Evolutionary conservation across 1,139 yeast species (phyloP).

Genomic region (Saccharomyces uvarum): DNA sequence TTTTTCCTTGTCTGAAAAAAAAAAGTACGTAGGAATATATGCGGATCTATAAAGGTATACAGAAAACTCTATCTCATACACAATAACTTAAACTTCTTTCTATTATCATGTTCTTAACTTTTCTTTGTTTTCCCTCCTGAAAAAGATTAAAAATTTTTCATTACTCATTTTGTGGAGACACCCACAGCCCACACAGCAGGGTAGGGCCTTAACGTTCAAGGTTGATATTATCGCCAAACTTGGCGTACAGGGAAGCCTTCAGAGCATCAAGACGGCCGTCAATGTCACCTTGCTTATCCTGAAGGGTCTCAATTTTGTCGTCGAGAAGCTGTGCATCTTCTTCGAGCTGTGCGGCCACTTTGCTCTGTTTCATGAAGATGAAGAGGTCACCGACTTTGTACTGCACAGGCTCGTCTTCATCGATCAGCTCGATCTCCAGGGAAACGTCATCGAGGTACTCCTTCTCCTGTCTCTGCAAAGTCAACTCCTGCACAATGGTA

Average conservation of each 20-base stretch:
- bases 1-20: background rate
- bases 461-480: conserved; percentile 55
- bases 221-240: conserved; percentile 85
- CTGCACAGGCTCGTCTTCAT: conserved; percentile 56
- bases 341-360: conserved; percentile 63
- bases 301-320: conserved; percentile 40
- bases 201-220: conserved; percentile 45
- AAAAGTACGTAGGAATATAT: background rate
- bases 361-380: conserved; percentile 54
- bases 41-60: background rate
- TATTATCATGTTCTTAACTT: background rate
- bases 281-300: conserved; percentile 42
- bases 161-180: conserved; percentile 1
- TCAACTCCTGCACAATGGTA: conserved; percentile 44
- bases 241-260: conserved; percentile 72
- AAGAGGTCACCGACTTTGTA: conserved; percentile 67
- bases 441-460: conserved; percentile 85
- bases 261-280: conserved; percentile 50
- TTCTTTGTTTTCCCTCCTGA: background rate
- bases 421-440: conserved; percentile 77
- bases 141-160: background rate
- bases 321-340: conserved; percentile 48
- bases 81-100: background rate
- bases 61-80: conserved; percentile 1
- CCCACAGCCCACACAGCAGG: background rate